Conservation (phyloP, 495 filamentous ascomycete species). For the Cryomyces antarcticus region DNA sequence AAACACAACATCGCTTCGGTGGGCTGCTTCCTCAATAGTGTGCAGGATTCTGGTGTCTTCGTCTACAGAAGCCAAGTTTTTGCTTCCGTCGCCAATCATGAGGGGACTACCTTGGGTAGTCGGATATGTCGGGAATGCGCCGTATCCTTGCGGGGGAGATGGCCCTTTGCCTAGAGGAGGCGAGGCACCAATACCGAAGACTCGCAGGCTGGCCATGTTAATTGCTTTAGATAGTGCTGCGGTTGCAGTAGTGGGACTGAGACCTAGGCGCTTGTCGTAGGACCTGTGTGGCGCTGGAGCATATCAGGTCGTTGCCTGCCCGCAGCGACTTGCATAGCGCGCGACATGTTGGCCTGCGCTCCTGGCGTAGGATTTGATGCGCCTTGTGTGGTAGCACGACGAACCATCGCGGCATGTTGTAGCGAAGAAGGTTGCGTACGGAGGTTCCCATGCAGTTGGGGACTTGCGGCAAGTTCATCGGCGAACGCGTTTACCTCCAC, state of each 20-base stretch:
- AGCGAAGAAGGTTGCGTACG: slow-evolving; percentile 2
- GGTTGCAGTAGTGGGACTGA: slow-evolving; percentile 58
- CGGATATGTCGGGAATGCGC: slow-evolving; percentile 68
- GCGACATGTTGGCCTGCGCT: slow-evolving; percentile 32
- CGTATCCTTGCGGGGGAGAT: slow-evolving; percentile 62
- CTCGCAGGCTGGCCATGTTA: slow-evolving; percentile 72
- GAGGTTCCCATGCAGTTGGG: slow-evolving; percentile 16
- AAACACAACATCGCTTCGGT: slow-evolving; percentile 83
- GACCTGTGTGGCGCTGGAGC: slow-evolving; percentile 45
- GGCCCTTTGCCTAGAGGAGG: slow-evolving; percentile 43
- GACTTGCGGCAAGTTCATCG: slow-evolving; percentile 73
- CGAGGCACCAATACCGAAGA: slow-evolving; percentile 49
- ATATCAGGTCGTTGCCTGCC: slow-evolving; percentile 40
- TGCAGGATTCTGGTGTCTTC: slow-evolving; percentile 65
- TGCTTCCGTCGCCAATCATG: slow-evolving; percentile 45
- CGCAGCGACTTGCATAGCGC: slow-evolving; percentile 47
- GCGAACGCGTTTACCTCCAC: slow-evolving; percentile 96
- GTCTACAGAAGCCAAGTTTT: slow-evolving; percentile 38
- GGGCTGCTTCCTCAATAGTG: slow-evolving; percentile 74
- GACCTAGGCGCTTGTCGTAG: slow-evolving; percentile 58
- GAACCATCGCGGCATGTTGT: slow-evolving; percentile 27
- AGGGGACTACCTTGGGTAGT: slow-evolving; percentile 35
- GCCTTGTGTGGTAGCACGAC: slow-evolving; percentile 52
- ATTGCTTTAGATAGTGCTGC: slow-evolving; percentile 88
- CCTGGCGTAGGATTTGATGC: slow-evolving; percentile 34